These are phyloP conservation scores for Actinomortierella wolfii DNA, from an alignment of 371 early-diverging fungal genomes.

Conservation along the genomic window DNA sequence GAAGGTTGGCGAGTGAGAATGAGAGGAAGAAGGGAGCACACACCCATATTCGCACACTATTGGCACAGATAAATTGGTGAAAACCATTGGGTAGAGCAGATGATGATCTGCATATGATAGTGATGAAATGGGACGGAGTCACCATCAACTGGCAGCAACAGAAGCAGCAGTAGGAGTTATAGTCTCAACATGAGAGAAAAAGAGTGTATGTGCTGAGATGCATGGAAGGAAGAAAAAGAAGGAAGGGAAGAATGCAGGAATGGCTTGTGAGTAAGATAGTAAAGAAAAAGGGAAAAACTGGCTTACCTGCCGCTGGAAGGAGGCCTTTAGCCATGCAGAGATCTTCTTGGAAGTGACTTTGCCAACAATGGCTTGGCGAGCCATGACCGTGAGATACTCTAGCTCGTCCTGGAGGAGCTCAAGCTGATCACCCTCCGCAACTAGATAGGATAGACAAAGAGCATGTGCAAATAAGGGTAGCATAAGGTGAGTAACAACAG, in stretches of 20 bases:
- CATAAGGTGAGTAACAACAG: no score
- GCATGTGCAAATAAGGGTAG: no score
- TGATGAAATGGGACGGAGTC: no score
- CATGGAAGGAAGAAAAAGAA: background rate
- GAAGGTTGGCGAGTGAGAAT: no score
- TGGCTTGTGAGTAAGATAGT: background rate
- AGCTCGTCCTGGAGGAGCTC: slow-evolving; percentile 33
- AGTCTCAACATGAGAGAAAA: background rate
- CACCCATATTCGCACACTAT: no score
- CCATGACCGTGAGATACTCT: slow-evolving; percentile 26
- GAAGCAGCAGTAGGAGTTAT: no score
- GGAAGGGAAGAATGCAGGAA: background rate
- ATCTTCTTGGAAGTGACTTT: slow-evolving; percentile 46
- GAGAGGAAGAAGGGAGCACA: no score
- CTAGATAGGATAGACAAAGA: slow-evolving; percentile 6
- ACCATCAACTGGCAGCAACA: no score
- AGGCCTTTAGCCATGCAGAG: slow-evolving; percentile 30
- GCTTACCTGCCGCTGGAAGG: background rate
- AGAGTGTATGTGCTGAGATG: background rate
- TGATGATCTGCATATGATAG: no score
- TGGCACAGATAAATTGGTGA: no score
- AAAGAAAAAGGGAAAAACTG: no score
- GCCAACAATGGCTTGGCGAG: slow-evolving; percentile 37
- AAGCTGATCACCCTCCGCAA: slow-evolving; percentile 39
- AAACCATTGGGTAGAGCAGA: no score